Conservation (phyloP, 805 yeast genomes). For the Cyberlindnera saturnus region DNA sequence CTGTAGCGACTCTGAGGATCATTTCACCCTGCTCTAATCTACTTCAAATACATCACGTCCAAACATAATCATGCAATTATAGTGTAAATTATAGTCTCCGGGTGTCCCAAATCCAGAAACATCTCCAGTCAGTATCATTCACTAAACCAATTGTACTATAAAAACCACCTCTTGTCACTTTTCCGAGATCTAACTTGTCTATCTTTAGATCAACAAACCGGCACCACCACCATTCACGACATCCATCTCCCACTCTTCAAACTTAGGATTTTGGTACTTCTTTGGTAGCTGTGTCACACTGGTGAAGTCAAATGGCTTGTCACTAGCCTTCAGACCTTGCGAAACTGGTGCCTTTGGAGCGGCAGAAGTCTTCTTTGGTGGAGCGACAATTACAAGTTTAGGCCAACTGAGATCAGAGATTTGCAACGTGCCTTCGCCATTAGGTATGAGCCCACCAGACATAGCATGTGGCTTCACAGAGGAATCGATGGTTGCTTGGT, state of each 20-base stretch:
- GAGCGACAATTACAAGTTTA: constrained; percentile 13
- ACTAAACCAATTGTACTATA: too few relatives aligned
- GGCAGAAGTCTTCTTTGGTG: constrained; percentile 5
- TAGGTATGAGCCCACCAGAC: constrained; percentile 39
- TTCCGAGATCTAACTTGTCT: too few relatives aligned
- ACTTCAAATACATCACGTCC: too few relatives aligned
- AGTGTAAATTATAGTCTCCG: neutral
- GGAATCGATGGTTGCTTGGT: constrained; percentile 34
- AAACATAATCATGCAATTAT: neutral
- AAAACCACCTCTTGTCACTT: too few relatives aligned
- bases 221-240: constrained; percentile 84
- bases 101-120: too few relatives aligned
- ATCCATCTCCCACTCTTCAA: constrained; percentile 68
- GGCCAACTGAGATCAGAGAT: constrained; percentile 21
- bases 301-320: constrained; percentile 29
- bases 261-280: constrained; percentile 62
- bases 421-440: constrained; percentile 21
- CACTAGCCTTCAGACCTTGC: constrained; percentile 21
- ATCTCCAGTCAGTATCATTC: too few relatives aligned
- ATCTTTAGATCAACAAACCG: constrained; percentile 5
- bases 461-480: constrained; percentile 33
- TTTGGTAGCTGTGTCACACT: constrained; percentile 64
- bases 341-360: constrained; percentile 30
- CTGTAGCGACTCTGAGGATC: too few relatives aligned
- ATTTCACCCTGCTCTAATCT: too few relatives aligned